These are phyloP conservation scores for Boletus rubescentipes DNA, from an alignment of 768 basidiomycete species.

Conservation along the genomic window DNA sequence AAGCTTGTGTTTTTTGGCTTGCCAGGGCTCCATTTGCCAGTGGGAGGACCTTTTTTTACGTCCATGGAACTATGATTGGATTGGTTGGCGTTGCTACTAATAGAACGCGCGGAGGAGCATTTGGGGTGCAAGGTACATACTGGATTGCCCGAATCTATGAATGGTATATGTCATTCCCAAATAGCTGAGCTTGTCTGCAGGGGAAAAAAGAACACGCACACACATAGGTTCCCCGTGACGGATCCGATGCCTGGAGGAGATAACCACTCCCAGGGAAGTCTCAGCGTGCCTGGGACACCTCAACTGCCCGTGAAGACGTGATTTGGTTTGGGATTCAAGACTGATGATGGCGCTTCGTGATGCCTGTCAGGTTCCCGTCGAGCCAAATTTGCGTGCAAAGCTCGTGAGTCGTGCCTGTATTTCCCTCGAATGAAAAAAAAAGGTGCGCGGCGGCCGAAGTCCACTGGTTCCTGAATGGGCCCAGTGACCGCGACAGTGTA, in stretches of 20 bases:
- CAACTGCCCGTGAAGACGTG: slow-evolving; percentile 5
- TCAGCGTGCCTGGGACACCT: background rate
- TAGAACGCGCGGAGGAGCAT: background rate
- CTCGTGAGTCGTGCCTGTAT: slow-evolving; percentile 29
- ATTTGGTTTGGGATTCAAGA: slow-evolving; percentile 8
- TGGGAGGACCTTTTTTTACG: background rate
- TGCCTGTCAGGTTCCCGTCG: slow-evolving; percentile 4
- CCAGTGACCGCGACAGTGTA: slow-evolving; percentile 18
- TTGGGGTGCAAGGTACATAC: slow-evolving; percentile 1
- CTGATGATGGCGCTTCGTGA: slow-evolving; percentile 12
- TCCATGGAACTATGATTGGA: background rate
- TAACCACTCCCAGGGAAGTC: slow-evolving; percentile 1
- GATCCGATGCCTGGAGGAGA: slow-evolving; percentile 13
- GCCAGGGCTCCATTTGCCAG: background rate
- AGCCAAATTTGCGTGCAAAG: slow-evolving; percentile 8
- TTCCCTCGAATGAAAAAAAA: slow-evolving; percentile 14
- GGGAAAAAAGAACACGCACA: background rate
- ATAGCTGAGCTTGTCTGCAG: background rate
- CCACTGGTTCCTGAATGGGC: slow-evolving; percentile 23
- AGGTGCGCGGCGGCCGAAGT: slow-evolving; percentile 26
- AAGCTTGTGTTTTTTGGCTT: background rate
- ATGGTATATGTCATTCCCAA: background rate
- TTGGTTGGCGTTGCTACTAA: background rate
- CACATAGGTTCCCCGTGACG: background rate
- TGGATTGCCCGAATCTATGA: background rate